Evolutionary conservation across 257 asterid species (phyloP).

Genomic region (Petrea volubilis): DNA sequence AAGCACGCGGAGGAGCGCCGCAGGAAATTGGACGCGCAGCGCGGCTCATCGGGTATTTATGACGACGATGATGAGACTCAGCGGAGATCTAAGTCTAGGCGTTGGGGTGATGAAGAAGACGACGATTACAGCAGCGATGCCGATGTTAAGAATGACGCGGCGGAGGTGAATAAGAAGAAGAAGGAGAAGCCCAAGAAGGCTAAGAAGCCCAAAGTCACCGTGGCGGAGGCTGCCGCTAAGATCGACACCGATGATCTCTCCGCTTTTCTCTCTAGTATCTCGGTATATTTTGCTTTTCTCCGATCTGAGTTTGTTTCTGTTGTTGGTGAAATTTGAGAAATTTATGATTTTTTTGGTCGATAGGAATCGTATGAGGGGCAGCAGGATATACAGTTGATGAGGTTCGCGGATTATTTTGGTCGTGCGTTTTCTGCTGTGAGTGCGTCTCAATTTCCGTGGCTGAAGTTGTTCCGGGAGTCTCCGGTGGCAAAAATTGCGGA

Average conservation of each 20-base stretch:
- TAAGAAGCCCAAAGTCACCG: slow-evolving; percentile 71
- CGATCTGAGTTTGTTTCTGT: slow-evolving; percentile 7
- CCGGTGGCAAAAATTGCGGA: slow-evolving; percentile 61
- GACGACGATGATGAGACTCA: slow-evolving; percentile 44
- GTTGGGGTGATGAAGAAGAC: slow-evolving; percentile 33
- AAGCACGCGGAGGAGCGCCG: slow-evolving; percentile 82
- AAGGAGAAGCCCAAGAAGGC: slow-evolving; percentile 72
- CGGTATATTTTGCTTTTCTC: slow-evolving; percentile 37
- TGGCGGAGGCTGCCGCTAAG: slow-evolving; percentile 79
- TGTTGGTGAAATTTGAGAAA: background rate
- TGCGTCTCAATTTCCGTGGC: slow-evolving; percentile 86
- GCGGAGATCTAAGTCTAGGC: slow-evolving; percentile 40
- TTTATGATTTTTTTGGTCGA: background rate
- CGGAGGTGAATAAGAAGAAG: slow-evolving; percentile 57
- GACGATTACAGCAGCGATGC: slow-evolving; percentile 40
- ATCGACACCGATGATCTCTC: slow-evolving; percentile 67
- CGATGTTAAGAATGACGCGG: slow-evolving; percentile 38
- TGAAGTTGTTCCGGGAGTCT: slow-evolving; percentile 84
- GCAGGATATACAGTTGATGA: slow-evolving; percentile 80
- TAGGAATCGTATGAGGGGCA: slow-evolving; percentile 81
- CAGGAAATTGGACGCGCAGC: slow-evolving; percentile 61
- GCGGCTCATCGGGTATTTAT: slow-evolving; percentile 45
- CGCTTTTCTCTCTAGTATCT: slow-evolving; percentile 55
- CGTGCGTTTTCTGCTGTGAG: slow-evolving; percentile 78
- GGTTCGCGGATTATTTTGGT: slow-evolving; percentile 92